Conservation (phyloP, 176 grass and related monocot genomes). For the Bolboschoenus planiculmis region DNA sequence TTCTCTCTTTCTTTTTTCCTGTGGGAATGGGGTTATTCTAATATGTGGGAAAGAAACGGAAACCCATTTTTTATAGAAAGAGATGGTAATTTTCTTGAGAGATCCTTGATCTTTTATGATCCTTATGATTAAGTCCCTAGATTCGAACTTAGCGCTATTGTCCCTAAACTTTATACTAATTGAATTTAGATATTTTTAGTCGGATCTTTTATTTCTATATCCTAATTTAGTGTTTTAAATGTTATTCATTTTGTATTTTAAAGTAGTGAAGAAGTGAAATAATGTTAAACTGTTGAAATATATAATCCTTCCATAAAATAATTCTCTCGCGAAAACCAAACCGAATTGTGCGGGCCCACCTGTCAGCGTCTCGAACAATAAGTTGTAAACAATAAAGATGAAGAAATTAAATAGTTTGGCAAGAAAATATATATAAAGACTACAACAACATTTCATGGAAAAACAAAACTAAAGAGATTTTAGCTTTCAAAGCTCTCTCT, state of each 20-base stretch:
- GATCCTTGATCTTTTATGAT: neutral
- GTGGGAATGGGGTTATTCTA: neutral
- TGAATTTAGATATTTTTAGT: neutral
- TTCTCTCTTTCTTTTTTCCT: neutral
- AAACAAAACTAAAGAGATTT: neutral
- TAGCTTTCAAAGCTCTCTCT: neutral
- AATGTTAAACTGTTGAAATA: neutral
- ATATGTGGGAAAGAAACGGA: neutral
- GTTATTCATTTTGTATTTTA: neutral
- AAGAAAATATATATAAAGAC: neutral
- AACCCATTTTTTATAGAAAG: neutral
- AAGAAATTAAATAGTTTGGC: neutral
- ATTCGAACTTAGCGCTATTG: neutral
- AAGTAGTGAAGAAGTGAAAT: neutral
- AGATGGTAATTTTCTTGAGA: neutral
- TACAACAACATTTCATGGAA: neutral
- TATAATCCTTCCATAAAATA: too few relatives aligned
- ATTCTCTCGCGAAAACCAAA: too few relatives aligned
- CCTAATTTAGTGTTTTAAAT: neutral
- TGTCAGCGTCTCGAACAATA: too few relatives aligned
- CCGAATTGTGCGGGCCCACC: too few relatives aligned
- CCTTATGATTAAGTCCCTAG: neutral
- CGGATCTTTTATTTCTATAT: neutral
- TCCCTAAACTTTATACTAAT: neutral
- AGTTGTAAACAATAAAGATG: neutral